Percentiles rank a stretch among this genome's conserved stretches.
These are phyloP conservation scores for Leccinum incarnatum DNA, from an alignment of 768 basidiomycete species.

Conservation along the genomic window DNA sequence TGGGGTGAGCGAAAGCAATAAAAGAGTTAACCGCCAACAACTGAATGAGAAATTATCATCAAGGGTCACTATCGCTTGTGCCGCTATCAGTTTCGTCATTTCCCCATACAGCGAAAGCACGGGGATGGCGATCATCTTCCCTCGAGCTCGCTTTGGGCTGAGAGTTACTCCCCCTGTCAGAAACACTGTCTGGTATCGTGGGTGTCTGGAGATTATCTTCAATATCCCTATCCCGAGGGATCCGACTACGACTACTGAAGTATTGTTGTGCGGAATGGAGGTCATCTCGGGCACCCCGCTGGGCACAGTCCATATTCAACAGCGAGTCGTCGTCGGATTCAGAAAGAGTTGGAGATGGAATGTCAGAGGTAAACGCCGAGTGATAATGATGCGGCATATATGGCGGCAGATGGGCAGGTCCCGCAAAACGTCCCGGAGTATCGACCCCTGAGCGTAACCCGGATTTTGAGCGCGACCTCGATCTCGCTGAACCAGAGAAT, in stretches of 20 bases:
- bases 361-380: slow-evolving; percentile 31
- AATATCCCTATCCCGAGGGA: slow-evolving; percentile 57
- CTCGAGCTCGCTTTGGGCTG: slow-evolving; percentile 11
- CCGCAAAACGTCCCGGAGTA: slow-evolving; percentile 59
- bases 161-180: slow-evolving; percentile 14
- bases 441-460: slow-evolving; percentile 57
- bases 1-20: slow-evolving; percentile 2
- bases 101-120: slow-evolving; percentile 84
- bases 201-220: slow-evolving; percentile 64
- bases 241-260: slow-evolving; percentile 50
- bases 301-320: slow-evolving; percentile 34
- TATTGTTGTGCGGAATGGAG: slow-evolving; percentile 39
- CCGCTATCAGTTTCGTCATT: slow-evolving; percentile 88
- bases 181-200: slow-evolving; percentile 41
- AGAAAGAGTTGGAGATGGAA: slow-evolving; percentile 37
- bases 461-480: slow-evolving; percentile 35
- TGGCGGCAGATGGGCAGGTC: slow-evolving; percentile 49
- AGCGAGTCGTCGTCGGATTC: slow-evolving; percentile 39
- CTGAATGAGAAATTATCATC: slow-evolving; percentile 1
- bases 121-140: slow-evolving; percentile 33
- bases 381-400: slow-evolving; percentile 19
- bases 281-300: slow-evolving; percentile 53
- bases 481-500: slow-evolving; percentile 23
- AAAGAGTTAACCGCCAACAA: neutral
- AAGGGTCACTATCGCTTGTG: slow-evolving; percentile 66